A percentile compares a stretch with the other conserved stretches of the same genome.
phyloP scores from a whole-genome alignment of 495 filamentous ascomycete species.

The Xylaria venustula region DNA sequence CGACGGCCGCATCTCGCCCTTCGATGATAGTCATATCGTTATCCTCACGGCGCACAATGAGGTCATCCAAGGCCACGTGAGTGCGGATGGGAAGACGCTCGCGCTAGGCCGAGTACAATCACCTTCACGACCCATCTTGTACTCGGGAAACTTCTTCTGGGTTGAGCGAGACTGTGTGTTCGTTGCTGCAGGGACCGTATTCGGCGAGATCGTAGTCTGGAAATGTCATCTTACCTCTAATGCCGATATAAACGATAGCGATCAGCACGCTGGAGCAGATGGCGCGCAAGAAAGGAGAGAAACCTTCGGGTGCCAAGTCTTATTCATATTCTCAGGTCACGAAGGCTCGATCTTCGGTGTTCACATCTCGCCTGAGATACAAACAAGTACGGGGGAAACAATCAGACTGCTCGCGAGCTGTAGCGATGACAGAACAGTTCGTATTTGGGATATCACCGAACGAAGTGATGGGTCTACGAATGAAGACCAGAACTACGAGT shows the following conservation, averaged over 20 bases:
- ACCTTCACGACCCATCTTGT: slow-evolving; percentile 82
- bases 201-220: slow-evolving; percentile 92
- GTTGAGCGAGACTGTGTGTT: slow-evolving; percentile 59
- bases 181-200: slow-evolving; percentile 84
- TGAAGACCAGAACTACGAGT: slow-evolving; percentile 14
- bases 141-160: slow-evolving; percentile 72
- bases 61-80: slow-evolving; percentile 40
- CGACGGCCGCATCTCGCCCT: slow-evolving; percentile 59
- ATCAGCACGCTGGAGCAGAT: not conserved
- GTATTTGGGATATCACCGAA: slow-evolving; percentile 77
- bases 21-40: slow-evolving; percentile 27
- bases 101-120: slow-evolving; percentile 49
- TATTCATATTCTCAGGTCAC: slow-evolving; percentile 80
- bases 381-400: slow-evolving; percentile 28
- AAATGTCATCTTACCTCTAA: slow-evolving; percentile 52
- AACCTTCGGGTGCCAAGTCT: slow-evolving; percentile 39
- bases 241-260: not conserved
- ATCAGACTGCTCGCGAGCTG: slow-evolving; percentile 77
- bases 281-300: slow-evolving; percentile 1
- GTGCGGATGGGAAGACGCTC: slow-evolving; percentile 16
- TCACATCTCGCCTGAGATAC: slow-evolving; percentile 64
- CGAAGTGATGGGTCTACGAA: slow-evolving; percentile 2
- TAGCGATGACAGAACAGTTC: slow-evolving; percentile 90
- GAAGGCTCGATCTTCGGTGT: slow-evolving; percentile 94
- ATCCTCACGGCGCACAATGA: slow-evolving; percentile 87